A percentile compares a stretch with the other conserved stretches of the same genome.
phyloP scores from a whole-genome alignment of 148 eudicot species.

The Vaccinium macrocarpon region DNA sequence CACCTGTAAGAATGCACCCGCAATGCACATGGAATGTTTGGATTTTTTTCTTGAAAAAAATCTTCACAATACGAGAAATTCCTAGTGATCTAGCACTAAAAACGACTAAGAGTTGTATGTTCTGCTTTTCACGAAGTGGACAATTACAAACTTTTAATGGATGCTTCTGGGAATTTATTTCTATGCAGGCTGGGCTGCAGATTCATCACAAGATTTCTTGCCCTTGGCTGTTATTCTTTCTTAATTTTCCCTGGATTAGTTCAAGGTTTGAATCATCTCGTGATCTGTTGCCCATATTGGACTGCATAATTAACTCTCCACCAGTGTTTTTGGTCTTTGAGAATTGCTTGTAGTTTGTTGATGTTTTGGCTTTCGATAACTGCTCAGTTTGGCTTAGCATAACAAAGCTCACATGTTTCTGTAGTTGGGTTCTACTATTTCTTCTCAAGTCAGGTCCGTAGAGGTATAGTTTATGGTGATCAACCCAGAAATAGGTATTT shows the following conservation, averaged over 20 bases:
- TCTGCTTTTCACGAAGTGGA: not conserved
- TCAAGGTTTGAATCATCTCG: conserved; percentile 49
- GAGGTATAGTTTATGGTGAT: conserved; percentile 64
- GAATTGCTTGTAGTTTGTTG: not conserved
- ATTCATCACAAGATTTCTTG: conserved; percentile 57
- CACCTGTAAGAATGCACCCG: not conserved
- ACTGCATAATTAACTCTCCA: not conserved
- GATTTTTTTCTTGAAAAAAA: not conserved
- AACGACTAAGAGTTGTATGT: not conserved
- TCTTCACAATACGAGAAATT: not conserved
- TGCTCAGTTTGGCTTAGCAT: conserved; percentile 4
- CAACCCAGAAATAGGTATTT: conserved; percentile 64
- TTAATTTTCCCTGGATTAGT: conserved; percentile 64
- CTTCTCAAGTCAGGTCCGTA: conserved; percentile 51
- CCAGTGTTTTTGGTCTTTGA: not conserved
- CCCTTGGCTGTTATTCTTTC: conserved; percentile 57
- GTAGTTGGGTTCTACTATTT: conserved; percentile 70
- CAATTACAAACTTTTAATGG: not conserved
- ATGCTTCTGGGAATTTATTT: conserved; percentile 30
- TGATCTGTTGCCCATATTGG: not conserved
- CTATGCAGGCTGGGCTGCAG: conserved; percentile 71
- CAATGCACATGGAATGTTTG: not conserved
- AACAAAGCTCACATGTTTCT: conserved; percentile 16
- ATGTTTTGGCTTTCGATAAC: not conserved
- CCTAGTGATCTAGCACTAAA: not conserved